A percentile compares a stretch with the other conserved stretches of the same genome.
Evolutionary conservation across 1,139 yeast genomes (phyloP).

Genomic region (Fermentozyma sake): DNA sequence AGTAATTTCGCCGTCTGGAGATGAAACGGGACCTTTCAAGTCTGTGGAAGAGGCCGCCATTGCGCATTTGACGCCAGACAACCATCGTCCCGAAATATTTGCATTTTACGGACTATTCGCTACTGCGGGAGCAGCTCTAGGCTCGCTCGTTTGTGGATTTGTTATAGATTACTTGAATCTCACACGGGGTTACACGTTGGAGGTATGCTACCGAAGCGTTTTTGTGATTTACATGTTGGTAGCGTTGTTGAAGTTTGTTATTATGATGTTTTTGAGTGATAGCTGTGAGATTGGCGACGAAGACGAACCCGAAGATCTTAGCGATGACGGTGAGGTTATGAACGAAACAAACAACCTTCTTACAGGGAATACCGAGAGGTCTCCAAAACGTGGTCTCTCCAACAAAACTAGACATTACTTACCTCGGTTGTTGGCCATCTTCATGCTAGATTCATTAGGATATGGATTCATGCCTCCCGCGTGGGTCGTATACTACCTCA

Average conservation of each 20-base stretch:
- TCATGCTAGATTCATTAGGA: constrained; percentile 80
- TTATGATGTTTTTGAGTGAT: constrained; percentile 51
- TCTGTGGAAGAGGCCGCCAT: constrained; percentile 83
- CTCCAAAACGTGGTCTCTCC: constrained; percentile 22
- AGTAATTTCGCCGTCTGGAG: constrained; percentile 86
- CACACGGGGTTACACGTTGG: constrained; percentile 23
- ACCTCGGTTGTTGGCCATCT: constrained; percentile 41
- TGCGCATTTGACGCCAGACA: constrained; percentile 71
- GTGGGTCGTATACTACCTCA: constrained; percentile 82
- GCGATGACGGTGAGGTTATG: neutral
- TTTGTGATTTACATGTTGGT: constrained; percentile 56
- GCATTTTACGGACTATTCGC: constrained; percentile 68
- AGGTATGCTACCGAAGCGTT: constrained; percentile 50
- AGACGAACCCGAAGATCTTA: constrained; percentile 6
- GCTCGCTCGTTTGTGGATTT: constrained; percentile 64
- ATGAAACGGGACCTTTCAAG: constrained; percentile 90
- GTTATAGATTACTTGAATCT: constrained; percentile 43
- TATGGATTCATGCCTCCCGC: constrained; percentile 85
- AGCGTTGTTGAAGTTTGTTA: constrained; percentile 51
- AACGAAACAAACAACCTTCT: neutral
- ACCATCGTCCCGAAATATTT: constrained; percentile 68
- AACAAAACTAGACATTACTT: constrained; percentile 29
- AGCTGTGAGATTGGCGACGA: constrained; percentile 44
- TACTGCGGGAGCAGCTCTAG: constrained; percentile 72
- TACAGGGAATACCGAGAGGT: neutral